Base-by-base conservation (phyloP, 495 filamentous ascomycete species). In the Neurospora africana region DNA sequence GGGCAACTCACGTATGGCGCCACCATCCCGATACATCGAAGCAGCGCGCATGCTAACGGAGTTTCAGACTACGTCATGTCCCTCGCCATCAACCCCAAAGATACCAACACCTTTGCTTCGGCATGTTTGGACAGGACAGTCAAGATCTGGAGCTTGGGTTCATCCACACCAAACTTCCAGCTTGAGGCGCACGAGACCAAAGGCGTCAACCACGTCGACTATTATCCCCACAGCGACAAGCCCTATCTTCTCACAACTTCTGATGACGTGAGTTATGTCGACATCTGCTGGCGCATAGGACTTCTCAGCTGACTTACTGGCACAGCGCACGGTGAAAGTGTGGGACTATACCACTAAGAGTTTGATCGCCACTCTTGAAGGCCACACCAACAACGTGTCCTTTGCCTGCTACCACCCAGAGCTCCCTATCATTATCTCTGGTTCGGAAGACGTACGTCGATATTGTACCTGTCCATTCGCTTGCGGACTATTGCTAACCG, bases 261-360 rank as follows among this genome's bases (percentile, higher is more conserved):
- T 7, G 95, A 98, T 79, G 95, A 98, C 74, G 79, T 80, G 74
- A 70, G 78, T 15, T 4, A 27, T 15, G 21, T 7, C 19, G 21
- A 17, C 3, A 2, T 15, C 33, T 10, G 5, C 19, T 21, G 8
- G 15, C 2, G 47, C 3, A 36, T n/a, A 30, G 2, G 11, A 70
- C 27, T 33, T 13, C 9, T 70, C 72, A 67, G 73, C 69, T 27
- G 13, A 36, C 30, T 38, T 15, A 11, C 6, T 3, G 27, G n/a
- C 30, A 35, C 21, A 80, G 79, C 89, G 91, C 76, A 96, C 93
- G 2, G 91, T 95, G 72, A 93, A 99, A 87, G 88, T 99, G 40
- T 99, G 95, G 96, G 96, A 98, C 79, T 98, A 98, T 83, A 98
- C 95, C 4, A 98, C 95, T 38, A 98, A 98, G 82, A 94, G 93